phyloP scores from a whole-genome alignment of 106 monocot genomes.

The Phalaenopsis equestris region DNA sequence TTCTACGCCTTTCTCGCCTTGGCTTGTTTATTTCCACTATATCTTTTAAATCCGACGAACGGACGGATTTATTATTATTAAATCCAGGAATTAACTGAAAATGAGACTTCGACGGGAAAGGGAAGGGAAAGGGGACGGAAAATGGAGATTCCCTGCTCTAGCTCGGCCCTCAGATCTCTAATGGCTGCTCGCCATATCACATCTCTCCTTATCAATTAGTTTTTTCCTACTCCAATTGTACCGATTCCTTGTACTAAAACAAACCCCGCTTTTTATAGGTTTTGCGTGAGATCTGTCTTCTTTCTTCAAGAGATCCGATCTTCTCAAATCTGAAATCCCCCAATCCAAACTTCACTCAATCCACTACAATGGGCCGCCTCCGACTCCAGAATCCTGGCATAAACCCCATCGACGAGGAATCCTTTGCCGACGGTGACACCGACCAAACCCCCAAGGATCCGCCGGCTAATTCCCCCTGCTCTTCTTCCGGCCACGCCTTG shows the following conservation, averaged over 20 bases:
- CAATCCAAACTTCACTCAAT: background rate
- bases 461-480: conserved; percentile 3
- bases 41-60: too few relatives aligned
- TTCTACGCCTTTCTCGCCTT: too few relatives aligned
- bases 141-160: background rate
- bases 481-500: conserved; percentile 22
- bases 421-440: background rate
- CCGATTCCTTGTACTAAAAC: background rate
- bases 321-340: background rate
- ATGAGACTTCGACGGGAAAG: too few relatives aligned
- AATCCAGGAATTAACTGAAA: too few relatives aligned
- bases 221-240: background rate
- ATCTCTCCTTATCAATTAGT: background rate
- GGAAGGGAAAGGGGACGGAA: background rate
- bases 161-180: conserved; percentile 4
- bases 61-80: too few relatives aligned
- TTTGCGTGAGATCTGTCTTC: background rate
- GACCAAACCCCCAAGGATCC: background rate
- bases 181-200: background rate
- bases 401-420: conserved; percentile 13
- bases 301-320: background rate
- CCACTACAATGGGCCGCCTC: conserved; percentile 15
- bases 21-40: too few relatives aligned
- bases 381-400: conserved; percentile 12
- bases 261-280: background rate